Base-by-base conservation (phyloP, 1,284 basidiomycete species). In the Afroboletus lepidellus region DNA sequence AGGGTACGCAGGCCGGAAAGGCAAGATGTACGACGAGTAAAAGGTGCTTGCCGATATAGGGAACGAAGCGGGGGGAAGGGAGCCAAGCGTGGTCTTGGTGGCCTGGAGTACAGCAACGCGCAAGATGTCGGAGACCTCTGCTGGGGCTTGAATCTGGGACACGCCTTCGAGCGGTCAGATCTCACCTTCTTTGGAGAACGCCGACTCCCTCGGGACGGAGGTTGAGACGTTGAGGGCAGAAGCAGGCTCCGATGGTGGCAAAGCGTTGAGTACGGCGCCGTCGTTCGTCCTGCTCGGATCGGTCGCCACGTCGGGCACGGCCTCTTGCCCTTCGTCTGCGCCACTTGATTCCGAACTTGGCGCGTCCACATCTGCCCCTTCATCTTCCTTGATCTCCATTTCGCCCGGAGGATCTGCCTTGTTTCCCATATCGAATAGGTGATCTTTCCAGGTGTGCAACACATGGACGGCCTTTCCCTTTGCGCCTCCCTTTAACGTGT, bases 401-500 rank as follows among this genome's bases (percentile, higher is more conserved):
- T 73, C 69, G 7, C 74, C 76, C 0, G 87, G 85, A 8, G 77
- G 74, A 39, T 85, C 81, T 8, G 57, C 50, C 60, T 82, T 85
- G 21, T 69, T 71, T 12, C 88, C 87, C 74, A 87, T 76, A 16
- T 82, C 77, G 80, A 86, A 91, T 9, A 91, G 63, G 56, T 77
- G 70, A 58, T 90, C 88, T 60, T 84, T 86, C 81, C 84, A 86
- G 2, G 81, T 79, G 62, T 91, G 86, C 41, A 85, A 57, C 2
- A 90, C 72, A 24, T 75, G 69, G 3, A 90, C 87, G 0, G 88
- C 90, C 63, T 90, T 90, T 1, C 90, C 90, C 62, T 87, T 89
- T 41, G 74, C 73, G 3, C 64, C 70, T 20, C 71, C 70, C 29
- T 70, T 60, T 50, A 82, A 61, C 44, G 73, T 72, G 45, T 75